Percentiles rank a stretch among this genome's conserved stretches.
Conservation (phyloP, 305 asterid species). For the Fraxinus dipetala region DNA sequence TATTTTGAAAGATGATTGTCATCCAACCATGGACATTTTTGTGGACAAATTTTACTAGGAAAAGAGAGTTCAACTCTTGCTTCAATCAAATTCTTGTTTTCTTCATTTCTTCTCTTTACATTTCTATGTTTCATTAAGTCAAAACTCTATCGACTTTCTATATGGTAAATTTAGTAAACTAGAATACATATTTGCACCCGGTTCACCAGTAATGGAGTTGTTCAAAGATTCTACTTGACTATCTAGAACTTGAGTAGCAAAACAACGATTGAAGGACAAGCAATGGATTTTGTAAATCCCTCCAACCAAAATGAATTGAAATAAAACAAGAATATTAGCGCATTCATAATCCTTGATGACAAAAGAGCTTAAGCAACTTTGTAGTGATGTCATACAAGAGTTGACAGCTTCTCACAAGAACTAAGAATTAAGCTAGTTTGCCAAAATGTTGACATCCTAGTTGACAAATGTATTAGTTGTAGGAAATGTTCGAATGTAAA, state of each 20-base stretch:
- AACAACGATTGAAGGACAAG: background rate
- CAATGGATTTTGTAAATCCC: background rate
- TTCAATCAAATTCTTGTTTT: background rate
- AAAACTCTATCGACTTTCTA: background rate
- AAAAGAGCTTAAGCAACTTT: background rate
- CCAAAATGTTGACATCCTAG: no score
- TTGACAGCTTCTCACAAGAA: conserved; percentile 29
- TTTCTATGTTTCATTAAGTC: background rate
- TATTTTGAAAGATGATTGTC: background rate
- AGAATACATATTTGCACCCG: background rate
- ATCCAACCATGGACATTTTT: background rate
- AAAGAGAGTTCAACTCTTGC: background rate
- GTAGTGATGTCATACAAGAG: conserved; percentile 10
- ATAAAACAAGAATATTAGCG: background rate
- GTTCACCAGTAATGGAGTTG: background rate
- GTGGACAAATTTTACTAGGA: background rate
- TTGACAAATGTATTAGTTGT: no score
- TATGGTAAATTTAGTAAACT: background rate
- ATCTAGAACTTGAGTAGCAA: background rate
- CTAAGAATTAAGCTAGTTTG: background rate
- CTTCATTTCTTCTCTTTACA: background rate
- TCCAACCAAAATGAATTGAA: background rate
- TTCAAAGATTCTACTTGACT: background rate
- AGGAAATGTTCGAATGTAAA: no score
- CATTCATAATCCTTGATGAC: background rate